phyloP scores from a whole-genome alignment of 2,329 filamentous ascomycete genomes.

The Nemania sp. region DNA sequence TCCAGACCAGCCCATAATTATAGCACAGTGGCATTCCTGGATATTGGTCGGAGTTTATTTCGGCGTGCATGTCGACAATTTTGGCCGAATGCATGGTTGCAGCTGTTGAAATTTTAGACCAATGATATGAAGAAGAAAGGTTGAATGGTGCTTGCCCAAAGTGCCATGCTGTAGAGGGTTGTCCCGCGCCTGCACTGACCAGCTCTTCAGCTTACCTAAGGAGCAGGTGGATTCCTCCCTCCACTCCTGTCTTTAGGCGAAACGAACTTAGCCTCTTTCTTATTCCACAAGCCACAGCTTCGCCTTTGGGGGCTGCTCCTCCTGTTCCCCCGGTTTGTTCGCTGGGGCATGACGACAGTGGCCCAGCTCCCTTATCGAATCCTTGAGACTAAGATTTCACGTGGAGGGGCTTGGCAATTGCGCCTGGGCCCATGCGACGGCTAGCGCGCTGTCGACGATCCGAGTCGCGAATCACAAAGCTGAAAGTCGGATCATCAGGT shows the following conservation, averaged over 20 bases:
- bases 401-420: slow-evolving; percentile 12
- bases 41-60: background rate
- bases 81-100: background rate
- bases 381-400: slow-evolving; percentile 5
- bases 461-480: background rate
- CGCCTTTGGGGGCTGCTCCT: too few relatives aligned
- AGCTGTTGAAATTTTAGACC: background rate
- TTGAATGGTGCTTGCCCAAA: too few relatives aligned
- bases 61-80: background rate
- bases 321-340: too few relatives aligned
- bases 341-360: slow-evolving; percentile 9
- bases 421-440: background rate
- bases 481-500: background rate
- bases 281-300: background rate
- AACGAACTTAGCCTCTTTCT: too few relatives aligned
- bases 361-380: background rate
- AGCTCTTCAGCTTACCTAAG: too few relatives aligned
- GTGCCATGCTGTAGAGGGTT: too few relatives aligned
- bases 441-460: background rate
- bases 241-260: too few relatives aligned
- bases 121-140: too few relatives aligned
- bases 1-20: background rate
- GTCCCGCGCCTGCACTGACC: too few relatives aligned
- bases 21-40: too few relatives aligned
- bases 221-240: too few relatives aligned